Conservation (phyloP, 2,329 filamentous ascomycete species). For the Colletotrichum endophyticum region DNA sequence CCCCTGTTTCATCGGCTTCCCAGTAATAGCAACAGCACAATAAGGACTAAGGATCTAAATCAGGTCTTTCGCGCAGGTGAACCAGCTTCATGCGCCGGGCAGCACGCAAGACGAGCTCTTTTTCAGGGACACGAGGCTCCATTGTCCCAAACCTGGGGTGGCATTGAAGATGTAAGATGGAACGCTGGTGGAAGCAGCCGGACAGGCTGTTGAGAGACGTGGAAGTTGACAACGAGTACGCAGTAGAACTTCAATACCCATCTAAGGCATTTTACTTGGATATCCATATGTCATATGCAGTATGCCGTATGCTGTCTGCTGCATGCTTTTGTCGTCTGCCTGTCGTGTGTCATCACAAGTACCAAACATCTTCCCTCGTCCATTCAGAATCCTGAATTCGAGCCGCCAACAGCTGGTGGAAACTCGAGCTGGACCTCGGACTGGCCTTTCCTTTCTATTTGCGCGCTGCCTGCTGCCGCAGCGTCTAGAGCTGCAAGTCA, state of each 20-base stretch:
- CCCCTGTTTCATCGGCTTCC: slow-evolving; percentile 1
- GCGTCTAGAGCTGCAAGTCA: slow-evolving; percentile 9
- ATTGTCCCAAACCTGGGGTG: background rate
- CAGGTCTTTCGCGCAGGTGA: slow-evolving; percentile 3
- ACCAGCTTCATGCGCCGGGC: background rate
- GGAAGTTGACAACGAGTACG: background rate
- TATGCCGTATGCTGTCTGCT: background rate
- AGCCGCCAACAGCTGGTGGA: background rate
- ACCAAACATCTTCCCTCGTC: background rate
- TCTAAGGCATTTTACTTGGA: background rate
- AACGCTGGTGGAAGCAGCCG: slow-evolving; percentile 10
- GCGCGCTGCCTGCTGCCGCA: background rate
- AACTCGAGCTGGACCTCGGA: background rate
- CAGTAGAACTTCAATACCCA: background rate
- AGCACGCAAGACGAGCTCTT: background rate
- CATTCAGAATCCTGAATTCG: background rate
- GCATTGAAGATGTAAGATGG: slow-evolving; percentile 1
- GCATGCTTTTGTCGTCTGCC: background rate
- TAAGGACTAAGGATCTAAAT: slow-evolving; percentile 13
- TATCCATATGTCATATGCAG: background rate
- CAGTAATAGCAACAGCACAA: background rate
- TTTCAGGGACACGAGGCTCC: background rate
- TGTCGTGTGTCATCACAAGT: background rate
- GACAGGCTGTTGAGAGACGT: background rate
- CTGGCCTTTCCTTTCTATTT: background rate